Conservation (phyloP, 1,139 yeast species). For the Yarrowia galli region DNA sequence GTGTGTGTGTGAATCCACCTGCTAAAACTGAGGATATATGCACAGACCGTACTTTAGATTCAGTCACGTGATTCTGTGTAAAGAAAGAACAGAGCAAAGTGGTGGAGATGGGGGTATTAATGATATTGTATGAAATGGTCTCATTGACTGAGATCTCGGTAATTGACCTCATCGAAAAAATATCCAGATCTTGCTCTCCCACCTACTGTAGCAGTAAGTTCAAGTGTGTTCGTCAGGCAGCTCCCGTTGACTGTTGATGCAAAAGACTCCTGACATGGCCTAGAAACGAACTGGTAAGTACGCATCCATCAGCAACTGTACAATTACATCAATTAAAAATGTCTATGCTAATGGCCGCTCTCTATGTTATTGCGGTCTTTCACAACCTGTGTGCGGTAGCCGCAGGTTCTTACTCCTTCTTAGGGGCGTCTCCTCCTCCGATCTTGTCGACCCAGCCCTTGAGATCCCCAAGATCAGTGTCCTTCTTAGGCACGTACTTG, state of each 20-base stretch:
- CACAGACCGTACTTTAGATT: slow-evolving; percentile 1
- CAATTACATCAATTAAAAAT: neutral
- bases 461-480: slow-evolving; percentile 61
- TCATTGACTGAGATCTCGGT: too few relatives aligned
- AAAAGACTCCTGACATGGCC: too few relatives aligned
- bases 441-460: slow-evolving; percentile 63
- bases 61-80: neutral
- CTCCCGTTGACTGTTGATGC: too few relatives aligned
- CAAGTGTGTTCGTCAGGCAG: too few relatives aligned
- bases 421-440: slow-evolving; percentile 47
- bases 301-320: neutral
- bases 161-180: too few relatives aligned
- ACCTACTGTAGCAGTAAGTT: too few relatives aligned
- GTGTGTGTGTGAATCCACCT: neutral
- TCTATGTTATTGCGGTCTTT: neutral
- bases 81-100: neutral
- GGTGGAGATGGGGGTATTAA: neutral
- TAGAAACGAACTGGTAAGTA: neutral
- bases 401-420: neutral
- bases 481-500: slow-evolving; percentile 56
- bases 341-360: neutral
- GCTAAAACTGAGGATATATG: slow-evolving; percentile 10
- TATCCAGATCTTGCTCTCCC: neutral
- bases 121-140: neutral
- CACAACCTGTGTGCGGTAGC: neutral